These are phyloP conservation scores for Boletellus ananas DNA, from an alignment of 768 basidiomycete genomes.

Conservation along the genomic window DNA sequence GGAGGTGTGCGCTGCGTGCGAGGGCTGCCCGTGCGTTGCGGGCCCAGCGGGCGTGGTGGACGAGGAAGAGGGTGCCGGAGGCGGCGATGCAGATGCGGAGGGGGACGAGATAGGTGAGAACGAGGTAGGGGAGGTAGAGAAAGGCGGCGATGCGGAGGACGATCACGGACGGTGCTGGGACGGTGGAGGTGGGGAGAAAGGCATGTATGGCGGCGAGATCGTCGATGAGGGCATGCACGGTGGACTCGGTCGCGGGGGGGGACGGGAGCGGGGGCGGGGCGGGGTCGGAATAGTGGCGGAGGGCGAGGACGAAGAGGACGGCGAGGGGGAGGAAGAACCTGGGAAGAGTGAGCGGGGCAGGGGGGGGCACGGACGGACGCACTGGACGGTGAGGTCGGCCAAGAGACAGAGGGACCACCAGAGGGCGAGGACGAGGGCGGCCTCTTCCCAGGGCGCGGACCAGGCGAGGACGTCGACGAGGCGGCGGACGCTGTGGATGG, in stretches of 20 bases:
- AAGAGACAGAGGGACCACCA: slow-evolving; percentile 83
- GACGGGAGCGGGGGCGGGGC: slow-evolving; percentile 13
- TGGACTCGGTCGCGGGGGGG: slow-evolving; percentile 49
- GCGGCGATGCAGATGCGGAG: slow-evolving; percentile 59
- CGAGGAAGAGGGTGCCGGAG: slow-evolving; percentile 53
- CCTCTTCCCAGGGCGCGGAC: slow-evolving; percentile 53
- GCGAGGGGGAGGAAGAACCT: slow-evolving; percentile 61
- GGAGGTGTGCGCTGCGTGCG: slow-evolving; percentile 63
- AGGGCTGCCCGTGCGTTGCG: slow-evolving; percentile 50
- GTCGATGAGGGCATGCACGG: slow-evolving; percentile 51
- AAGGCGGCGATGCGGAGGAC: slow-evolving; percentile 56
- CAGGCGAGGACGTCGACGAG: slow-evolving; percentile 53
- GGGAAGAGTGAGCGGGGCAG: slow-evolving; percentile 1
- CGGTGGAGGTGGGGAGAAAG: slow-evolving; percentile 44
- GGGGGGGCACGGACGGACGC: slow-evolving; percentile 5
- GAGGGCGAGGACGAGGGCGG: slow-evolving; percentile 58
- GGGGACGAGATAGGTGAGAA: slow-evolving; percentile 59
- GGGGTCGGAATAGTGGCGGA: slow-evolving; percentile 26
- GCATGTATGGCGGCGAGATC: slow-evolving; percentile 65
- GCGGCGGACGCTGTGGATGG: slow-evolving; percentile 42
- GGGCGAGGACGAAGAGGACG: slow-evolving; percentile 37
- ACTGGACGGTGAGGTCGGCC: slow-evolving; percentile 49
- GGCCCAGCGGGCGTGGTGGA: slow-evolving; percentile 68
- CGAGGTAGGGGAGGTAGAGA: slow-evolving; percentile 62
- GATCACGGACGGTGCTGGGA: slow-evolving; percentile 30